These are phyloP conservation scores for Claviceps africana DNA, from an alignment of 2,329 filamentous ascomycete genomes.

Conservation along the genomic window DNA sequence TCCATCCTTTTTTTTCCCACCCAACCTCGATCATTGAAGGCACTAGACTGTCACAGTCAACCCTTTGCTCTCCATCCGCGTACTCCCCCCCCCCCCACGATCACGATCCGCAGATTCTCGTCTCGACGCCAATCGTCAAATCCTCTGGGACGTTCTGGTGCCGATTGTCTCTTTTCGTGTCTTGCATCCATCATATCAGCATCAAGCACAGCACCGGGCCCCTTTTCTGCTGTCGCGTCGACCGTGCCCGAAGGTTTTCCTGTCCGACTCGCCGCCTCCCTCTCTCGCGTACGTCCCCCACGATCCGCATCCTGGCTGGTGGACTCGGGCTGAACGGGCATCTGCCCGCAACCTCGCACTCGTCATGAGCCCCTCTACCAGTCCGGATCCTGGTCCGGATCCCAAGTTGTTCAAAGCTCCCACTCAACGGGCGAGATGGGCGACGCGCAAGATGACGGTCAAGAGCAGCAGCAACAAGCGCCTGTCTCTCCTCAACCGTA, in stretches of 20 bases:
- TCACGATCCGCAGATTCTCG: neutral
- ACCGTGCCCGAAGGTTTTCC: constrained; percentile 2
- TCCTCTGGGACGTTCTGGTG: neutral
- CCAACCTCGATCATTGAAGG: neutral
- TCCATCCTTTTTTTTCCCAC: neutral
- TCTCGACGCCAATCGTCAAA: neutral
- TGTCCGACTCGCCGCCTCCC: neutral
- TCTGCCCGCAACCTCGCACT: constrained; percentile 21
- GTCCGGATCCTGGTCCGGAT: constrained; percentile 15
- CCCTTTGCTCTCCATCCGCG: neutral
- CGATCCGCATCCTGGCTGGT: constrained; percentile 22
- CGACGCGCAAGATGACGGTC: constrained; percentile 74
- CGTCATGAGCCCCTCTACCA: constrained; percentile 20
- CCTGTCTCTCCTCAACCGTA: constrained; percentile 64
- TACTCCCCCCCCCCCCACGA: neutral
- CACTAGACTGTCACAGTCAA: neutral
- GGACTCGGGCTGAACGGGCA: constrained; percentile 23
- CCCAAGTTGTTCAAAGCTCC: constrained; percentile 10
- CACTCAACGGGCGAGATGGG: constrained; percentile 82
- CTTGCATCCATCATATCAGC: neutral
- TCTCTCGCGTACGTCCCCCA: neutral
- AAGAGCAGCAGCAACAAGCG: constrained; percentile 67
- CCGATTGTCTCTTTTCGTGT: neutral
- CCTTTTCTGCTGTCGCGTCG: neutral
- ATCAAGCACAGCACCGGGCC: neutral